Evolutionary conservation across 495 filamentous ascomycete genomes (phyloP), one percentile per base, ranked within the genome.

Genomic region (Opeltia flavorubescens): DNA sequence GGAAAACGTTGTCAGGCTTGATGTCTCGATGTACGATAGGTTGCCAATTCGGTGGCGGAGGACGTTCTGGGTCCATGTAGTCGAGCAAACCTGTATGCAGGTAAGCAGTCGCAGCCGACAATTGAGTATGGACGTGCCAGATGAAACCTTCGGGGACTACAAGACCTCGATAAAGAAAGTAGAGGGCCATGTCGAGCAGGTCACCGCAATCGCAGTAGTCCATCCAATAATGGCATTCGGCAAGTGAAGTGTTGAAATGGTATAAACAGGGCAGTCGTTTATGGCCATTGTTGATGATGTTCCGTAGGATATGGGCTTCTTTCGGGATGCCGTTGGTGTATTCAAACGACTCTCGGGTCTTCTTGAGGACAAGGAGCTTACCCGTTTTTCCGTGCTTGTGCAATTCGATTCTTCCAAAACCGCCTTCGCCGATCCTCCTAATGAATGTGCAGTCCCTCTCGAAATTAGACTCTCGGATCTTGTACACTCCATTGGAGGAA

Each of bases 1-100:
- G 29, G 33, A 47, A 38, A 11, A 47, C 6, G 33, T 47, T 47
- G 28, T 34, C 44, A 18, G 44, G 44, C 30, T 47, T 47, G 6
- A 47, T 47, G n/a, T 47, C 44, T 8, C 44, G 29, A 24, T 47
- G 44, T 18, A 47, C 17, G 31, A 47, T 33, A 5, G 29, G 44
- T n/a, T 13, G 28, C 44, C 44, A 47, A 12, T 29, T 15, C 5
- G 3, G 29, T 4, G 27, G 27, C 9, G 30, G 30, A 5, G 18
- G 26, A 9, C 15, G 25, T 4, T 29, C 42, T 5, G 21, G 44
- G 18, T 35, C 7, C 5, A 31, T 21, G 30, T 23, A 18, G 15
- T 26, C 26, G 18, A 31, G 20, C 11, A 8, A 41, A 17, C 44
- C 44, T 5, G 27, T 33, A 24, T 47, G 44, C 2, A 47, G 28